Evolutionary conservation across 331 rosid species (phyloP).

Genomic region (Cydonia oblonga): DNA sequence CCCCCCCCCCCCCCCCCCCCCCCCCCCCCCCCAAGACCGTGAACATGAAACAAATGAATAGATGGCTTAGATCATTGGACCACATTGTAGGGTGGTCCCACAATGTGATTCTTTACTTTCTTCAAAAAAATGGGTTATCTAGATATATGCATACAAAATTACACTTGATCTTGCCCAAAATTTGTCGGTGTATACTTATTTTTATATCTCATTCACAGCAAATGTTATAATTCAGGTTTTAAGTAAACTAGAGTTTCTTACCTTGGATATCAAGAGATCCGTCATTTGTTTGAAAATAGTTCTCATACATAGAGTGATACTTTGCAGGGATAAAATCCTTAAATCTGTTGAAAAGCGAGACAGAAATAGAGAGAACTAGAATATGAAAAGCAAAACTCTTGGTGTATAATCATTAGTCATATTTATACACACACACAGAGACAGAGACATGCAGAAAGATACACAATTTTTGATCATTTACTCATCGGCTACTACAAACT

Average conservation of each 20-base stretch:
- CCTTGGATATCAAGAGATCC: constrained; percentile 8
- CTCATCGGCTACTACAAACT: not conserved
- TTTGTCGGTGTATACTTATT: not conserved
- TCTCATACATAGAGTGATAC: constrained; percentile 70
- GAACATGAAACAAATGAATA: not conserved
- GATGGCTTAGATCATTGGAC: not conserved
- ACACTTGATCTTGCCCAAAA: not conserved
- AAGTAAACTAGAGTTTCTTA: not conserved
- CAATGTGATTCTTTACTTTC: not conserved
- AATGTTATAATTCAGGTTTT: not conserved
- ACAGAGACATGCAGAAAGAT: not conserved
- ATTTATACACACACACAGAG: not conserved
- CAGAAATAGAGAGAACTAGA: constrained; percentile 14
- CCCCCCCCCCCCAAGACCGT: not conserved
- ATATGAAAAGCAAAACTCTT: not conserved
- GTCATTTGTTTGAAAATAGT: constrained; percentile 31
- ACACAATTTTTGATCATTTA: not conserved
- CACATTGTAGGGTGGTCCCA: not conserved
- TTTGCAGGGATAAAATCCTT: constrained; percentile 80
- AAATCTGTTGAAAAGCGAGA: constrained; percentile 47
- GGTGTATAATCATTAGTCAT: not conserved
- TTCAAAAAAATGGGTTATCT: not conserved
- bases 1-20: too few species aligned
- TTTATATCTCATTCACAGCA: not conserved
- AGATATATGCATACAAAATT: not conserved